These are phyloP conservation scores for Pythium sp. DNA, from an alignment of 352 stramenopile genomes.

Conservation along the genomic window DNA sequence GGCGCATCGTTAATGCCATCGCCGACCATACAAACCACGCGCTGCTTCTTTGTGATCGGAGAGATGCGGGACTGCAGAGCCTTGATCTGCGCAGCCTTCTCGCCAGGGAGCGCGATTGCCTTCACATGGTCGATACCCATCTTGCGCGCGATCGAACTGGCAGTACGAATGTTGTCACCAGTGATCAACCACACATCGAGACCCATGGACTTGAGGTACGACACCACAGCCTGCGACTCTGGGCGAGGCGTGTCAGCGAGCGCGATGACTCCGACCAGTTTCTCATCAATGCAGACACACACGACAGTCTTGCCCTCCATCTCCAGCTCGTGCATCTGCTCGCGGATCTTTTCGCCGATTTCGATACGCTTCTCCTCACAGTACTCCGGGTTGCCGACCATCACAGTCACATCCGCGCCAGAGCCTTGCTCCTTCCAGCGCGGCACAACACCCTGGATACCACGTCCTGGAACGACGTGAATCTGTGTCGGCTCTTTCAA, in stretches of 20 bases:
- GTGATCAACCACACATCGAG: conserved; percentile 87
- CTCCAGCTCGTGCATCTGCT: conserved; percentile 80
- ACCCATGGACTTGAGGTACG: conserved; percentile 76
- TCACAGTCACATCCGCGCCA: conserved; percentile 32
- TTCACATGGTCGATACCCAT: conserved; percentile 89
- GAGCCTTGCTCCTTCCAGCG: conserved; percentile 21
- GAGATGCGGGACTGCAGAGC: conserved; percentile 70
- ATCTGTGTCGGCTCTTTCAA: conserved; percentile 74
- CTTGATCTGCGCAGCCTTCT: conserved; percentile 94
- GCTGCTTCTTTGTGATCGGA: conserved; percentile 62
- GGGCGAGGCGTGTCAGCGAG: conserved; percentile 72
- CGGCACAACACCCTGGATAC: conserved; percentile 66
- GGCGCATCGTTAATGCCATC: conserved; percentile 96
- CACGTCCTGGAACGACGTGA: conserved; percentile 71
- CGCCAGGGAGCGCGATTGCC: conserved; percentile 88
- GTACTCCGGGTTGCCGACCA: conserved; percentile 79
- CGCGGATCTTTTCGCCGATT: conserved; percentile 54
- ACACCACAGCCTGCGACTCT: conserved; percentile 70
- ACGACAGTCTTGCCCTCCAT: conserved; percentile 86
- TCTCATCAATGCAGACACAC: conserved; percentile 66
- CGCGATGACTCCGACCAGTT: conserved; percentile 71
- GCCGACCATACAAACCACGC: conserved; percentile 91
- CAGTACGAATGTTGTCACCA: conserved; percentile 92
- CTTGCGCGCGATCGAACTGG: conserved; percentile 82
- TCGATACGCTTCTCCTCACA: conserved; percentile 78